Evolutionary conservation across 208 protist genomes (phyloP), one percentile per base, ranked within the genome.

Genomic region (Vickermania ingenoplastis): DNA sequence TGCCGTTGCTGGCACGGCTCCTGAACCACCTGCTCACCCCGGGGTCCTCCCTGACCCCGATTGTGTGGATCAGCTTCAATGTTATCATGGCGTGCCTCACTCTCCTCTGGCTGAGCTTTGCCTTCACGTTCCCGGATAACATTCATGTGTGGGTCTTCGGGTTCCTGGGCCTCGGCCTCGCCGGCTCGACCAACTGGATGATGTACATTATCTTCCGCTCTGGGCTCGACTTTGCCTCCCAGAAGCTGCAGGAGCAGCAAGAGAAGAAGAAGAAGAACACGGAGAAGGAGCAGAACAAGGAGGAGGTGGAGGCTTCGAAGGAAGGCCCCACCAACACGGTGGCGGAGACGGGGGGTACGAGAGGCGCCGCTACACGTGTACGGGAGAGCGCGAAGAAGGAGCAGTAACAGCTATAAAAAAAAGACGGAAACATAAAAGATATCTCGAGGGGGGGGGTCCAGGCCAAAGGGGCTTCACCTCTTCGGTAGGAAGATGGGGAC

Each of bases 81-180:
- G 58, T 85, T 50, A 80, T 95, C 3, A 92, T 95, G 77, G 29
- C 71, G 21, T 65, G 56, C 1, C 70, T 95, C 13, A 83, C 90
- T 49, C 24, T 69, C 2, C 70, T 81, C 41, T 95, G 89, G 89
- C 13, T 86, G 36, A 77, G 71, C 53, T 88, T 95, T 61, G 75
- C 91, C 24, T 72, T 77, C 28, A 29, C 77, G 41, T 81, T 95
- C 75, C 89, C 85, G 3, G 59, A 57, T 2, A 91, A 80, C 60
- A 73, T 92, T 28, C 89, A 95, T 61, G 69, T 95, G 2, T 95
- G 89, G 89, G 76, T 73, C 1, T 95, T 95, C 67, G 84, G 84
- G n/a, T 63, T 92, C 23, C 72, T 95, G n/a, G 79, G 77, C 1
- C 45, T 82, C 3, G 89, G 89, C 14, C 74, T 95, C 41, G 67